phyloP scores from a whole-genome alignment of 768 basidiomycete species.

The Hypholoma fasciculare region DNA sequence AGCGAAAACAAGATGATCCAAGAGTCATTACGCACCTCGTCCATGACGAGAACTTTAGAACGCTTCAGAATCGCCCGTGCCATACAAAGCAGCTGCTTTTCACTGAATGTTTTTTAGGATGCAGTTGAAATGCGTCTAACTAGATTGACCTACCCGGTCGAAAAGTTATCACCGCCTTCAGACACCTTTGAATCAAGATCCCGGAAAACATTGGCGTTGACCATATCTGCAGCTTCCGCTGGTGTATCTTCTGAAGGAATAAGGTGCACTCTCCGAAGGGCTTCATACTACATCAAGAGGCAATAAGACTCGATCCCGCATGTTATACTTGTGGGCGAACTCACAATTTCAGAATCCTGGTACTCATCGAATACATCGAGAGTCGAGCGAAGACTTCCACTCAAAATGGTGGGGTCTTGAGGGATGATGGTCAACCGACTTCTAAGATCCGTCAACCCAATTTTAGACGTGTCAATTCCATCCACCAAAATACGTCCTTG shows the following conservation, averaged over 20 bases:
- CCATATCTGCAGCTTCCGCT: slow-evolving; percentile 42
- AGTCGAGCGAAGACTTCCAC: slow-evolving; percentile 75
- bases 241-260: slow-evolving; percentile 60
- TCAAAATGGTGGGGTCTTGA: slow-evolving; percentile 83
- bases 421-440: slow-evolving; percentile 78
- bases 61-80: slow-evolving; percentile 79
- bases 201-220: slow-evolving; percentile 58
- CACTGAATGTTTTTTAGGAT: slow-evolving; percentile 20
- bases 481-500: slow-evolving; percentile 72
- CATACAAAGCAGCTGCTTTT: slow-evolving; percentile 86
- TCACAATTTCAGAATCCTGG: slow-evolving; percentile 72
- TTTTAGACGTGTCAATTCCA: slow-evolving; percentile 68
- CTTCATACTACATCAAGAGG: slow-evolving; percentile 58
- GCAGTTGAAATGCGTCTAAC: neutral
- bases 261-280: slow-evolving; percentile 81
- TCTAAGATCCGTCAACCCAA: slow-evolving; percentile 77
- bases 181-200: slow-evolving; percentile 58
- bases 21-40: slow-evolving; percentile 48
- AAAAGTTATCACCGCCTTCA: slow-evolving; percentile 80
- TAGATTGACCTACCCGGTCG: slow-evolving; percentile 40
- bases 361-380: slow-evolving; percentile 87
- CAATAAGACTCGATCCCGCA: too few species aligned
- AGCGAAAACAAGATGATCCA: neutral
- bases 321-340: slow-evolving; percentile 14
- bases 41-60: slow-evolving; percentile 78